Conservation (phyloP, 2,329 filamentous ascomycete species). For the Blastomyces gilchristii region DNA sequence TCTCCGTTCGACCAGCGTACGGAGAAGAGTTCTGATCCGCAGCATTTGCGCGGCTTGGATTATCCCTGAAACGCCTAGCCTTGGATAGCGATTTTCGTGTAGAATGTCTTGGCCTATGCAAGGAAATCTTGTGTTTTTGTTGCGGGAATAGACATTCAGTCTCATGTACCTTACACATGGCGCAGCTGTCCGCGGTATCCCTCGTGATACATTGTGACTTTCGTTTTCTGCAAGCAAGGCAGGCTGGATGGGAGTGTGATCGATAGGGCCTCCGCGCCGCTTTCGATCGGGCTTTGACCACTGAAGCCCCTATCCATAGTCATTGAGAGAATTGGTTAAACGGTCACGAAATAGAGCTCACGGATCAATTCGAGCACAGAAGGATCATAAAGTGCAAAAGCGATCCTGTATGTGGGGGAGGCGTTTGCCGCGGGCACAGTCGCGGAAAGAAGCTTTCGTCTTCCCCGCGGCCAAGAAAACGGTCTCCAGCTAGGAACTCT, state of each 20-base stretch:
- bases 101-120: background rate
- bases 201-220: constrained; percentile 47
- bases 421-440: background rate
- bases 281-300: background rate
- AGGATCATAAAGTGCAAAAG: background rate
- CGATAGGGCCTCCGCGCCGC: constrained; percentile 38
- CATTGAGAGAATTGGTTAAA: background rate
- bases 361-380: background rate
- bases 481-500: background rate
- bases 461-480: constrained; percentile 1
- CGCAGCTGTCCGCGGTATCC: constrained; percentile 33
- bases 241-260: constrained; percentile 46
- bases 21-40: background rate
- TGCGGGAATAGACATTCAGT: constrained; percentile 41
- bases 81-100: background rate
- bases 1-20: background rate
- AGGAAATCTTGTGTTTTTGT: constrained; percentile 1
- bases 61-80: background rate
- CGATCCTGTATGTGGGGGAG: background rate
- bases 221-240: constrained; percentile 42
- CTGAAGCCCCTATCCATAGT: background rate
- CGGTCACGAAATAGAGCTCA: background rate
- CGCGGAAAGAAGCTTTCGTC: background rate
- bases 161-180: constrained; percentile 43
- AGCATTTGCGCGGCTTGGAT: background rate